Percentiles rank a stretch among this genome's conserved stretches.
These are phyloP conservation scores for Scytalidium sp. DNA, from an alignment of 2,329 filamentous ascomycete species.

Conservation along the genomic window DNA sequence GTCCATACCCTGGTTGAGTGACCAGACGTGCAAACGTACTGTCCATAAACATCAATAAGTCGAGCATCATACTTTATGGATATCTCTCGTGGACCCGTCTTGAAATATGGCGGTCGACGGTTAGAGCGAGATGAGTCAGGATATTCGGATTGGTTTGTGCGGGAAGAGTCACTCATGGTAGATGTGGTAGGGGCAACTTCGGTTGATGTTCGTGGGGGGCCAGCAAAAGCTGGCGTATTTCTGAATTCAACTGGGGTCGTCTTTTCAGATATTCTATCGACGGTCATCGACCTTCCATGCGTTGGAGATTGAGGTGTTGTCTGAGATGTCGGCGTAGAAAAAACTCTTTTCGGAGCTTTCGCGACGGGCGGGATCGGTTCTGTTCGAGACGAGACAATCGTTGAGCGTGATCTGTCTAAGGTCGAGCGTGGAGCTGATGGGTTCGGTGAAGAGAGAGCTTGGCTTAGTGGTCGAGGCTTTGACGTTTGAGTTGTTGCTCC, in stretches of 20 bases:
- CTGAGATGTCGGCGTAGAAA: slow-evolving; percentile 44
- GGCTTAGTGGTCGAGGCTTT: slow-evolving; percentile 15
- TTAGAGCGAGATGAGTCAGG: slow-evolving; percentile 85
- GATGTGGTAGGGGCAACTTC: slow-evolving; percentile 6
- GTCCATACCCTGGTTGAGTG: slow-evolving; percentile 88
- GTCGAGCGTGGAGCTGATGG: slow-evolving; percentile 21
- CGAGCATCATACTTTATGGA: slow-evolving; percentile 83
- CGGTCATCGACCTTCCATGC: slow-evolving; percentile 48
- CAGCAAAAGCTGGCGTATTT: slow-evolving; percentile 20
- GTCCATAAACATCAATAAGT: slow-evolving; percentile 82
- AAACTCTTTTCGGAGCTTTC: slow-evolving; percentile 40
- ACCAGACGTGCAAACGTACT: slow-evolving; percentile 82
- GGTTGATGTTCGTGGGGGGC: not conserved
- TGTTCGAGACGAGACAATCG: slow-evolving; percentile 9
- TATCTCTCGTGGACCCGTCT: slow-evolving; percentile 72
- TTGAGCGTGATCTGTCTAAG: slow-evolving; percentile 20
- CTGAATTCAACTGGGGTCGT: slow-evolving; percentile 34
- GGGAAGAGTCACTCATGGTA: slow-evolving; percentile 2
- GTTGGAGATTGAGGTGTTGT: slow-evolving; percentile 39
- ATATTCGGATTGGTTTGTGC: slow-evolving; percentile 49
- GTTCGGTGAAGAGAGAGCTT: slow-evolving; percentile 18
- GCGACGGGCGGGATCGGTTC: slow-evolving; percentile 8
- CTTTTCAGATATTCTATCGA: slow-evolving; percentile 41
- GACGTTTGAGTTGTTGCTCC: slow-evolving; percentile 22
- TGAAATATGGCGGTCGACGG: slow-evolving; percentile 74